Percentiles rank a stretch among this genome's conserved stretches.
These are phyloP conservation scores for Platanus orientalis DNA, from an alignment of 164 flowering plant genomes.

Conservation along the genomic window DNA sequence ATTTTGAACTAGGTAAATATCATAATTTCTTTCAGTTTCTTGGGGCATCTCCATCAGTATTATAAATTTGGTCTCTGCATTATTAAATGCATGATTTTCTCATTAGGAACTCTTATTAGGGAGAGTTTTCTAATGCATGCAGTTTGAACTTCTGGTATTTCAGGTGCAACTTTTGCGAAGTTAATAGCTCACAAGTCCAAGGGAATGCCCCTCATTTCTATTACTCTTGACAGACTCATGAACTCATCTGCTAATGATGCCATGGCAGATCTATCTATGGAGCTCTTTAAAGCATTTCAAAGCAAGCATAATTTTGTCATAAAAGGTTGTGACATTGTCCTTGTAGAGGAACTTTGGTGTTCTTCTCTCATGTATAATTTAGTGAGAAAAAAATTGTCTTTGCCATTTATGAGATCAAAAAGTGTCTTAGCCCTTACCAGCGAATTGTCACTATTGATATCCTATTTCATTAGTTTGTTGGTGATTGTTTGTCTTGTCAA, in stretches of 20 bases:
- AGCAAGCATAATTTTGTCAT: slow-evolving; percentile 24
- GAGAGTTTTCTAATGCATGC: neutral
- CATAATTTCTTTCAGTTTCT: neutral
- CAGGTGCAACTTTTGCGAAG: slow-evolving; percentile 55
- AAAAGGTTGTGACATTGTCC: slow-evolving; percentile 40
- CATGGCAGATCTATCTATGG: slow-evolving; percentile 52
- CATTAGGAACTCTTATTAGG: neutral
- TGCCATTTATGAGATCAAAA: neutral
- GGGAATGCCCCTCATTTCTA: slow-evolving; percentile 73
- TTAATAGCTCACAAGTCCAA: slow-evolving; percentile 76
- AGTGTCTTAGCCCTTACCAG: neutral
- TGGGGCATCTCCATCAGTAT: neutral
- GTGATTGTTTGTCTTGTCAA: neutral
- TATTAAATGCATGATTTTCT: neutral
- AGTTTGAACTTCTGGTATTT: slow-evolving; percentile 5
- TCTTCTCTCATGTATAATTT: neutral
- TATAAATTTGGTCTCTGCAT: neutral
- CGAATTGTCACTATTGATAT: neutral
- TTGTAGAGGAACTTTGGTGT: neutral
- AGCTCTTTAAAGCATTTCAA: slow-evolving; percentile 51
- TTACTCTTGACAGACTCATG: slow-evolving; percentile 52
- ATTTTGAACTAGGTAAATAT: neutral
- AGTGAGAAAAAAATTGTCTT: neutral
- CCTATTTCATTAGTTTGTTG: neutral
- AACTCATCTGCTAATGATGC: slow-evolving; percentile 59